These are phyloP conservation scores for Skeletonema marinoi DNA, from an alignment of 108 stramenopile species.

Conservation along the genomic window DNA sequence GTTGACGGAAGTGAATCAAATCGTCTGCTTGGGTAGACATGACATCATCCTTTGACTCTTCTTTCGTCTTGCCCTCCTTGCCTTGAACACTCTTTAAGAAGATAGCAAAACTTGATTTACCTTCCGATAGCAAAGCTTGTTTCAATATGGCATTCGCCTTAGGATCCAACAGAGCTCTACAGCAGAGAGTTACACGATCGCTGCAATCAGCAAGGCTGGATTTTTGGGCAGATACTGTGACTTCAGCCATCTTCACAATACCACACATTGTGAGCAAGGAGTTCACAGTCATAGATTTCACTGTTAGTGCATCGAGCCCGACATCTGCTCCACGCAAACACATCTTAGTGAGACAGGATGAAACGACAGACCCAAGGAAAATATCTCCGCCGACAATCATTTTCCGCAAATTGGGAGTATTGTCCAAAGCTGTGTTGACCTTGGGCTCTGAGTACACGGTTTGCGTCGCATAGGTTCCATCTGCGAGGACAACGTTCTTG, in stretches of 20 bases:
- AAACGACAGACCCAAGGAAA: conserved; percentile 91
- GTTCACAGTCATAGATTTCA: conserved; percentile 80
- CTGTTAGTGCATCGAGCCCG: conserved; percentile 50
- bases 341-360: conserved; percentile 92
- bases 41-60: conserved; percentile 59
- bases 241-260: conserved; percentile 88
- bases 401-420: conserved; percentile 79
- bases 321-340: conserved; percentile 72
- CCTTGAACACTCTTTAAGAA: conserved; percentile 76
- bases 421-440: conserved; percentile 57
- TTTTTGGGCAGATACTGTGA: conserved; percentile 73
- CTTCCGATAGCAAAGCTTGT: conserved; percentile 71
- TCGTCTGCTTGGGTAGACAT: conserved; percentile 90
- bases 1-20: conserved; percentile 98
- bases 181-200: conserved; percentile 90
- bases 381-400: conserved; percentile 93
- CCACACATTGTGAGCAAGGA: conserved; percentile 84
- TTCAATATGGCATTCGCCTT: conserved; percentile 76
- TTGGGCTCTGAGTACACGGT: conserved; percentile 75
- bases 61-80: conserved; percentile 68
- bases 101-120: conserved; percentile 73
- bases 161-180: conserved; percentile 88
- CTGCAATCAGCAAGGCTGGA: conserved; percentile 86
- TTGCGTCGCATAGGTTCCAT: conserved; percentile 99
- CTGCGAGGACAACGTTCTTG: conserved; percentile 96